phyloP scores from a whole-genome alignment of 106 monocot genomes.

The Phalaenopsis equestris region DNA sequence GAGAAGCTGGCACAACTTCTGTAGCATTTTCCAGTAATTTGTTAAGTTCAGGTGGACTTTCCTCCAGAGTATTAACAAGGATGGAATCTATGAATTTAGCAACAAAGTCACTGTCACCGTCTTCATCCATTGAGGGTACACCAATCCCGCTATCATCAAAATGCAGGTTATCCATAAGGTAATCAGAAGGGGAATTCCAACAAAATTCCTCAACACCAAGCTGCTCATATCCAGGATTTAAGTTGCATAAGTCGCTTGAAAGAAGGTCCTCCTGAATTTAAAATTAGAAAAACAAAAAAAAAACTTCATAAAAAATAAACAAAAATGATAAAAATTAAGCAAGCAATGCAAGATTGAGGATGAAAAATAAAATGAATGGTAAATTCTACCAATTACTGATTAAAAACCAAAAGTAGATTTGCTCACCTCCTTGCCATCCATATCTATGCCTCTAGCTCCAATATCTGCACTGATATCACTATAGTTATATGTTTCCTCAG shows the following conservation, averaged over 20 bases:
- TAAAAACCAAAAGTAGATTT: neutral
- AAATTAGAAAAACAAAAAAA: neutral
- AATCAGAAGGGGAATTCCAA: neutral
- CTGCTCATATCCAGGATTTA: constrained; percentile 7
- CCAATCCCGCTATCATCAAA: constrained; percentile 2
- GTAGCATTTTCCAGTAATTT: neutral
- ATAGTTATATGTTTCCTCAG: constrained; percentile 18
- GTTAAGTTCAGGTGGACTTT: neutral
- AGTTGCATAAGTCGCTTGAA: constrained; percentile 9
- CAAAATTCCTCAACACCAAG: constrained; percentile 5
- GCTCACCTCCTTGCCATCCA: constrained; percentile 23
- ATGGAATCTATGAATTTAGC: constrained; percentile 21
- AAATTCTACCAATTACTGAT: neutral
- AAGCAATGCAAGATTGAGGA: neutral
- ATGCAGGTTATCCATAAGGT: neutral
- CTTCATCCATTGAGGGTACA: neutral
- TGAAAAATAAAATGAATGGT: neutral
- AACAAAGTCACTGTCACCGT: constrained; percentile 11
- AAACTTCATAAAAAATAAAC: neutral
- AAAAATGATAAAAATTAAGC: neutral
- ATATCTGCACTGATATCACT: constrained; percentile 21
- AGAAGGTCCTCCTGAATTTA: constrained; percentile 8
- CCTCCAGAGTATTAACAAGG: constrained; percentile 4
- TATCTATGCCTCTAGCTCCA: constrained; percentile 4
- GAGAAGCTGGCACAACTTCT: neutral